Percentiles rank a stretch among this genome's conserved stretches.
These are phyloP conservation scores for Fusarium lateritium DNA, from an alignment of 2,329 filamentous ascomycete species.

Conservation along the genomic window DNA sequence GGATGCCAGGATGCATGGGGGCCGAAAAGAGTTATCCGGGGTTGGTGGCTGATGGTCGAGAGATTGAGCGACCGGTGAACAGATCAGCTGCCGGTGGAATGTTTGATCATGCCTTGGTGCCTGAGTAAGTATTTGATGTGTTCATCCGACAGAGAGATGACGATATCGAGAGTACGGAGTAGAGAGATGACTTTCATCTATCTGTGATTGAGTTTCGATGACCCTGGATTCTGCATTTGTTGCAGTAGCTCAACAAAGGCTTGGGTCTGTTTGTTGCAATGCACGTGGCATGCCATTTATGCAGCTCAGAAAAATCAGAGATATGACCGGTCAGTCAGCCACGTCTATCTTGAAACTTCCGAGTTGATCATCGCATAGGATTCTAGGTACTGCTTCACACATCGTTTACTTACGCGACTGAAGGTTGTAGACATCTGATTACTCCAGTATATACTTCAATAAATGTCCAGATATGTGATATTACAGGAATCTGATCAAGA, in stretches of 20 bases:
- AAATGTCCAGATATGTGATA: no score
- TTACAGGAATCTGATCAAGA: no score
- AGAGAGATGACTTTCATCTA: not conserved
- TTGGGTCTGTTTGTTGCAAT: not conserved
- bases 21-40: constrained; percentile 30
- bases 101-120: not conserved
- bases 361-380: not conserved
- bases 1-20: constrained; percentile 9
- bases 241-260: not conserved
- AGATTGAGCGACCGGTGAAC: constrained; percentile 20
- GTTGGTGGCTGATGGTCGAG: constrained; percentile 9
- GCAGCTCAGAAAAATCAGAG: constrained; percentile 7
- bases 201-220: not conserved
- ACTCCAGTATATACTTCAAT: no score
- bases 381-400: not conserved
- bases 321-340: constrained; percentile 25
- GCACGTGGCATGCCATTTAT: constrained; percentile 13
- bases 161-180: not conserved
- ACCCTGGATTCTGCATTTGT: not conserved
- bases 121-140: not conserved
- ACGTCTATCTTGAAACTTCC: not conserved
- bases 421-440: not conserved
- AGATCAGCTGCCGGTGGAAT: constrained; percentile 5
- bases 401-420: not conserved
- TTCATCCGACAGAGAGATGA: not conserved